Evolutionary conservation across 805 yeast genomes (phyloP).

Genomic region (Kodamaea neixiangensis): DNA sequence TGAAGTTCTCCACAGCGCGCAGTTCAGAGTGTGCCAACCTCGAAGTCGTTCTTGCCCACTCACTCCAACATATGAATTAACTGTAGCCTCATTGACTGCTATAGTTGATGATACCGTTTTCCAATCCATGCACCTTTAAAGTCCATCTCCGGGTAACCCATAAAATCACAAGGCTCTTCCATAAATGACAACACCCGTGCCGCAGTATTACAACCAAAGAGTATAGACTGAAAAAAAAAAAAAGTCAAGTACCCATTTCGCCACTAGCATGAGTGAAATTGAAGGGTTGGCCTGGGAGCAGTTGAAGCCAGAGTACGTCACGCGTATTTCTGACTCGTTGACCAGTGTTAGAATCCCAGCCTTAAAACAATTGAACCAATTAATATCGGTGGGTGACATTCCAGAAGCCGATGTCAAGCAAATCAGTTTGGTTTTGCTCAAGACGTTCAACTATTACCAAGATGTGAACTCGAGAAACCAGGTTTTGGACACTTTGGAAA

Average conservation of each 20-base stretch:
- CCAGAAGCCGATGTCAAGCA: slow-evolving; percentile 24
- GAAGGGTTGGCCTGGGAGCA: slow-evolving; percentile 22
- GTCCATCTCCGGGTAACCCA: slow-evolving; percentile 10
- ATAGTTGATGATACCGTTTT: no score
- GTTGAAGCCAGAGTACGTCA: slow-evolving; percentile 24
- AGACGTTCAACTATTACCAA: slow-evolving; percentile 51
- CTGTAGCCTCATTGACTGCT: slow-evolving; percentile 56
- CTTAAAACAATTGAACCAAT: slow-evolving; percentile 27
- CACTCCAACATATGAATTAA: slow-evolving; percentile 41
- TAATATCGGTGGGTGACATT: slow-evolving; percentile 7
- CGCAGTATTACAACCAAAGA: neutral
- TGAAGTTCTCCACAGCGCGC: slow-evolving; percentile 55
- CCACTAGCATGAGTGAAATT: slow-evolving; percentile 8
- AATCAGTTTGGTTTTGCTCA: slow-evolving; percentile 37
- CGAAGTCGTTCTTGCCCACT: slow-evolving; percentile 13
- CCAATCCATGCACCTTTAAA: no score
- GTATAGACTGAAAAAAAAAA: neutral
- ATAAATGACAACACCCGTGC: no score
- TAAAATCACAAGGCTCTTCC: no score
- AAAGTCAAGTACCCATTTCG: neutral
- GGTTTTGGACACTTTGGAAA: slow-evolving; percentile 41
- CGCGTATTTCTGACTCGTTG: slow-evolving; percentile 34
- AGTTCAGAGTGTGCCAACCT: neutral
- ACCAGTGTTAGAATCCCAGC: slow-evolving; percentile 36
- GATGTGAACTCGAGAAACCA: slow-evolving; percentile 50